phyloP scores from a whole-genome alignment of 2,329 filamentous ascomycete genomes.

The Fusarium equiseti region DNA sequence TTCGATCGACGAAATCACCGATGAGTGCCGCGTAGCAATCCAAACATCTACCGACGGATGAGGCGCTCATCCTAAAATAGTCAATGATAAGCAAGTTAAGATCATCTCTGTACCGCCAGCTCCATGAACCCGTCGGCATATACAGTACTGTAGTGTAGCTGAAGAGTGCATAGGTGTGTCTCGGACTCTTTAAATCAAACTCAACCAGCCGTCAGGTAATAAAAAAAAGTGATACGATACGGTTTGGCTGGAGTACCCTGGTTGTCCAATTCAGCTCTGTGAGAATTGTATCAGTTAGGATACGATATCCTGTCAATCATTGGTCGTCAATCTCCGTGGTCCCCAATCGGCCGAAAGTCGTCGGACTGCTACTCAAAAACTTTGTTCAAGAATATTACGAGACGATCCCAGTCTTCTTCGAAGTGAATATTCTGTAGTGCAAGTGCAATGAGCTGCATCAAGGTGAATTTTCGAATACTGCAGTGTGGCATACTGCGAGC shows the following conservation, averaged over 20 bases:
- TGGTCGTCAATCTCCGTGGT: not conserved
- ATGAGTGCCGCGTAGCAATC: not conserved
- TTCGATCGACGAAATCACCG: not conserved
- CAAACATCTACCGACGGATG: not conserved
- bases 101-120: not conserved
- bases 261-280: conserved; percentile 7
- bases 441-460: not conserved
- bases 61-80: not conserved
- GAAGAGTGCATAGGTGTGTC: conserved; percentile 5
- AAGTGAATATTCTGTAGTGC: not conserved
- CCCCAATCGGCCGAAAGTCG: not conserved
- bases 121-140: not conserved
- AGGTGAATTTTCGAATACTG: not conserved
- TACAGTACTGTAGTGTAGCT: not conserved
- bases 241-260: conserved; percentile 3
- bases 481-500: not conserved
- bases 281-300: conserved; percentile 7
- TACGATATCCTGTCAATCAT: conserved; percentile 4
- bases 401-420: not conserved
- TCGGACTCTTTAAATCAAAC: conserved; percentile 19
- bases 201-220: conserved; percentile 11
- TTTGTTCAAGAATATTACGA: not conserved
- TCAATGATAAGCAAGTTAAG: not conserved
- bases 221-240: conserved; percentile 4
- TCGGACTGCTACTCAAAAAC: not conserved